A percentile compares a stretch with the other conserved stretches of the same genome.
Evolutionary conservation across 2,329 filamentous ascomycete species (phyloP).

Genomic region (Botrytis paeoniae): DNA sequence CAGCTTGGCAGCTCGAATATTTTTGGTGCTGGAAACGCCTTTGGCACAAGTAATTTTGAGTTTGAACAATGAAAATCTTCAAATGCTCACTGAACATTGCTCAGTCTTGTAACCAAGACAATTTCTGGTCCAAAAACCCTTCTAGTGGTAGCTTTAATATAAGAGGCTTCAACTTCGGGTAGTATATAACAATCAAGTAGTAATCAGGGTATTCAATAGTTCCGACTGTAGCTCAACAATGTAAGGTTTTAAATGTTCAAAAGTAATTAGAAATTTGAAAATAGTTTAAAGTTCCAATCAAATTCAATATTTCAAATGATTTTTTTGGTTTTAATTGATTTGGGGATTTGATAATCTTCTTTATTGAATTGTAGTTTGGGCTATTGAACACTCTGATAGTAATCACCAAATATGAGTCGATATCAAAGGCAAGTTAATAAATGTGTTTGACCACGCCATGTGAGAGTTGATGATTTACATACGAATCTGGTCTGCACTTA

Average conservation of each 20-base stretch:
- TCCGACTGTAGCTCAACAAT: too few relatives aligned
- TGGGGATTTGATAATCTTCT: too few relatives aligned
- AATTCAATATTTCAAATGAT: too few relatives aligned
- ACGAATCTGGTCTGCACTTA: background rate
- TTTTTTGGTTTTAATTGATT: too few relatives aligned
- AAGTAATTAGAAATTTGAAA: too few relatives aligned
- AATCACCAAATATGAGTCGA: background rate
- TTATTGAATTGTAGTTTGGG: too few relatives aligned
- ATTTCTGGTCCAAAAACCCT: fast-evolving
- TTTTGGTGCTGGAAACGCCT: background rate
- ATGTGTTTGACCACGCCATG: background rate
- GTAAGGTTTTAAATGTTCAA: too few relatives aligned
- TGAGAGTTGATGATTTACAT: background rate
- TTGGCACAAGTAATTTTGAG: background rate
- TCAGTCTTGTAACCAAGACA: background rate
- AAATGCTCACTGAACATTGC: background rate
- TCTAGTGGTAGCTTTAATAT: background rate
- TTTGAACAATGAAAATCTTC: background rate
- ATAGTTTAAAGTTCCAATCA: too few relatives aligned
- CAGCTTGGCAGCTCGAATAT: background rate
- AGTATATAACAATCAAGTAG: background rate
- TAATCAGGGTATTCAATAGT: too few relatives aligned
- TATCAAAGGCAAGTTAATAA: background rate
- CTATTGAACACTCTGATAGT: too few relatives aligned
- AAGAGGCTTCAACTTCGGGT: background rate